Percentiles rank a stretch among this genome's conserved stretches.
These are phyloP conservation scores for Zychaea mexicana DNA, from an alignment of 371 early-diverging fungal species.

Conservation along the genomic window DNA sequence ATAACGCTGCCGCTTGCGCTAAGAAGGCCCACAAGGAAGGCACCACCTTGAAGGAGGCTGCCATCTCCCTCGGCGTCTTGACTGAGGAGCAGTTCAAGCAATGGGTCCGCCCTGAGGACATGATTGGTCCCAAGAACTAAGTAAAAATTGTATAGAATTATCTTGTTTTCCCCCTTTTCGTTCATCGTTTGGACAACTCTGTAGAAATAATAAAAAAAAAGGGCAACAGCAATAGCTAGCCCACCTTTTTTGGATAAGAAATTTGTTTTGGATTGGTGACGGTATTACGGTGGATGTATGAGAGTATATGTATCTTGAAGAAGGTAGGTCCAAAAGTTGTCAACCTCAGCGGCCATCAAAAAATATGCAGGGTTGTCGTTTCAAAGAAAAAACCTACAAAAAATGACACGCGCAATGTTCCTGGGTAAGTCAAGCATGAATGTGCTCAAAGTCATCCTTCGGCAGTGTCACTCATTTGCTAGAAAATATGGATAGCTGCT, in stretches of 20 bases:
- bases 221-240: too few species aligned
- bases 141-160: too few species aligned
- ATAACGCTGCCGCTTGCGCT: conserved; percentile 89
- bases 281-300: too few species aligned
- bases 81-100: conserved; percentile 87
- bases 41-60: conserved; percentile 85
- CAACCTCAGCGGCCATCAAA: background rate
- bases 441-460: background rate
- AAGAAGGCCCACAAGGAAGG: conserved; percentile 94
- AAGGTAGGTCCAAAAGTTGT: too few species aligned
- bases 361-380: background rate
- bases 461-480: background rate
- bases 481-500: background rate
- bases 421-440: background rate
- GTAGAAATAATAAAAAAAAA: too few species aligned
- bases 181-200: too few species aligned
- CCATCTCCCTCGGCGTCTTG: conserved; percentile 77
- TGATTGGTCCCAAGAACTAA: conserved; percentile 71
- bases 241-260: too few species aligned
- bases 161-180: too few species aligned
- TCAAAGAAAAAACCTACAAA: background rate
- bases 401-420: conserved; percentile 1
- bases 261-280: too few species aligned
- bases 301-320: too few species aligned
- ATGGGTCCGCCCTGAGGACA: conserved; percentile 91